A percentile compares a stretch with the other conserved stretches of the same genome.
phyloP scores from a whole-genome alignment of 1,139 yeast genomes.

The Sugiyamaella sp. region DNA sequence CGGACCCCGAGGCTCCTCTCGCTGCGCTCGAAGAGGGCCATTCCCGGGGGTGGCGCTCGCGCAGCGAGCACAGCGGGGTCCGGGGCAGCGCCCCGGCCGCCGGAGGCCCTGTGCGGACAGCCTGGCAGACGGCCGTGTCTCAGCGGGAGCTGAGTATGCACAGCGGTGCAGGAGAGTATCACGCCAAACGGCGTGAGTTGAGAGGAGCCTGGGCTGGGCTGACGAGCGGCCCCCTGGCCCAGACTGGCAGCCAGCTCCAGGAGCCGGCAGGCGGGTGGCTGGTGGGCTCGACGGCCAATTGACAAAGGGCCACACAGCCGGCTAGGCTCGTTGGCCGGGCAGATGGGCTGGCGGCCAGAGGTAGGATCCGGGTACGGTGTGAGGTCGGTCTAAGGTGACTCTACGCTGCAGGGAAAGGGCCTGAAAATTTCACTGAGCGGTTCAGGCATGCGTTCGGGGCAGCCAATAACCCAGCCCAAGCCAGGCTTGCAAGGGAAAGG shows the following conservation, averaged over 20 bases:
- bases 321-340: too few relatives aligned
- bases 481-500: constrained; percentile 1
- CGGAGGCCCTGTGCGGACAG: not conserved
- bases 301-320: too few relatives aligned
- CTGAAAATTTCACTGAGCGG: not conserved
- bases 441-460: not conserved
- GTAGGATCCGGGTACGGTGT: too few relatives aligned
- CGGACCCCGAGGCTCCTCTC: constrained; percentile 1
- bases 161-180: constrained; percentile 2
- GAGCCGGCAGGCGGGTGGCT: too few relatives aligned
- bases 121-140: not conserved
- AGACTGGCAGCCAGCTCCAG: too few relatives aligned
- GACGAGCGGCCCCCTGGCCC: not conserved
- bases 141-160: not conserved
- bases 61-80: constrained; percentile 1
- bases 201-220: not conserved
- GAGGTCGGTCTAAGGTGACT: too few relatives aligned
- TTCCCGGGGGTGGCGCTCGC: not conserved
- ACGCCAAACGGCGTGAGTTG: constrained; percentile 11
- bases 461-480: constrained; percentile 12
- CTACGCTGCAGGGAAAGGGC: too few relatives aligned
- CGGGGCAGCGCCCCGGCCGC: constrained; percentile 4
- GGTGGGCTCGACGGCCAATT: too few relatives aligned
- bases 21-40: not conserved
- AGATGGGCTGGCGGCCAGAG: too few relatives aligned